These are phyloP conservation scores for Fusarium xylarioides DNA, from an alignment of 2,329 filamentous ascomycete species.

Conservation along the genomic window DNA sequence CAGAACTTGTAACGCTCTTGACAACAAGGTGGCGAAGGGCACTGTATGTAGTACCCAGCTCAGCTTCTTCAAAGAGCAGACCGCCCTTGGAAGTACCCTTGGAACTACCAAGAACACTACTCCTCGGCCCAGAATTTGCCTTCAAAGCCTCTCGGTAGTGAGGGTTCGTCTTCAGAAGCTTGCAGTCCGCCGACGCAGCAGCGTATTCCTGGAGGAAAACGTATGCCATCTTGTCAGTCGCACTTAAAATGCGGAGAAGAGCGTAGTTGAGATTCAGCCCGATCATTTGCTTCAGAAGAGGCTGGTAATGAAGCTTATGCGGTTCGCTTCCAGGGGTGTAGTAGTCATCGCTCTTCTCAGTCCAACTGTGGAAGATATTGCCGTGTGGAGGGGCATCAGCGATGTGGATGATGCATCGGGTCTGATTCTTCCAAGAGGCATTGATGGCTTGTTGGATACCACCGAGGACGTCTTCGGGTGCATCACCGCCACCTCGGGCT, in stretches of 20 bases:
- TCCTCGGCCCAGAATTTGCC: not conserved
- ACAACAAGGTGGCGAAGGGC: slow-evolving; percentile 11
- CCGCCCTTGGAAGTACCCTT: slow-evolving; percentile 5
- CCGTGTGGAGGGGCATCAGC: slow-evolving; percentile 24
- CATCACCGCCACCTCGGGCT: slow-evolving; percentile 43
- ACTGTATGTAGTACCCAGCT: slow-evolving; percentile 7
- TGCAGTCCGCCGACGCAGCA: slow-evolving; percentile 1
- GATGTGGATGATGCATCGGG: slow-evolving; percentile 38
- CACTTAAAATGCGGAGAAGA: slow-evolving; percentile 1
- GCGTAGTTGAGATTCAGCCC: slow-evolving; percentile 20
- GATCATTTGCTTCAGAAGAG: slow-evolving; percentile 20
- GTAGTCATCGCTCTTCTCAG: not conserved
- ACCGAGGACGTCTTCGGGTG: slow-evolving; percentile 50
- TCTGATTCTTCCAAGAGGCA: slow-evolving; percentile 47
- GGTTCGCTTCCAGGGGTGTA: slow-evolving; percentile 1
- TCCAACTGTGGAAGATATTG: not conserved
- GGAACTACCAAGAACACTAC: not conserved
- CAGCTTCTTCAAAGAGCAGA: slow-evolving; percentile 11
- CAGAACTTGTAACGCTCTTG: slow-evolving; percentile 21
- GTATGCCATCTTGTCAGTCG: slow-evolving; percentile 1
- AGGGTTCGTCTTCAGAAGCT: not conserved
- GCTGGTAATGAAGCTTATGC: slow-evolving; percentile 2
- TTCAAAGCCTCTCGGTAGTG: slow-evolving; percentile 1
- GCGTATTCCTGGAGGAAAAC: slow-evolving; percentile 11
- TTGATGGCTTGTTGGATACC: slow-evolving; percentile 45